Evolutionary conservation across 2,329 filamentous ascomycete species (phyloP).

Genomic region (Fusarium sp.): DNA sequence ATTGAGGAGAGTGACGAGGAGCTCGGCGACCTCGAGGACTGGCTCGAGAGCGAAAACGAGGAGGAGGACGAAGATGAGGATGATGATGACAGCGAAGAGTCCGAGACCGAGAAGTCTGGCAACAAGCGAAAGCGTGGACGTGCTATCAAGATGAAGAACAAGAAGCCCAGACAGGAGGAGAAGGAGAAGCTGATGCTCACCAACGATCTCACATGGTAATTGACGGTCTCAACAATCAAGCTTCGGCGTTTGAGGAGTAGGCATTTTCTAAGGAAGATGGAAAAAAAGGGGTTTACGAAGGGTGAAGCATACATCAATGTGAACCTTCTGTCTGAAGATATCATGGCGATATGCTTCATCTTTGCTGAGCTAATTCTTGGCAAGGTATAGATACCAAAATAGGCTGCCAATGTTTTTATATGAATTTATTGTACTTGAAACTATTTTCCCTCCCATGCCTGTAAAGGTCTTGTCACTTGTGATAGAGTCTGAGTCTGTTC

Average conservation of each 20-base stretch:
- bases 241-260: constrained; percentile 42
- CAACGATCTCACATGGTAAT: constrained; percentile 55
- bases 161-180: constrained; percentile 65
- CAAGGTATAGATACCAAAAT: constrained; percentile 29
- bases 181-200: constrained; percentile 62
- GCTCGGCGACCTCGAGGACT: constrained; percentile 86
- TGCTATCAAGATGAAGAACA: constrained; percentile 57
- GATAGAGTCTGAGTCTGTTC: neutral
- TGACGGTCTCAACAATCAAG: constrained; percentile 7
- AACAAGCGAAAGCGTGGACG: constrained; percentile 64
- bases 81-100: constrained; percentile 64
- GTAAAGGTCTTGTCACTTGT: neutral
- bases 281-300: constrained; percentile 7
- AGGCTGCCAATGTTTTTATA: constrained; percentile 8
- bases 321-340: neutral
- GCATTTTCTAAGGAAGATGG: constrained; percentile 3
- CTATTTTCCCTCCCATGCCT: neutral
- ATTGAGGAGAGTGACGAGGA: constrained; percentile 86
- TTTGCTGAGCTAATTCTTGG: neutral
- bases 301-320: neutral
- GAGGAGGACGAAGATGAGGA: constrained; percentile 68
- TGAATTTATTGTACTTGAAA: neutral
- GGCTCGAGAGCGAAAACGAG: constrained; percentile 79
- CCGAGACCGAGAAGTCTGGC: constrained; percentile 63
- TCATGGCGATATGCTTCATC: neutral